phyloP scores from a whole-genome alignment of 257 asterid genomes.

The Solanum rostratum region DNA sequence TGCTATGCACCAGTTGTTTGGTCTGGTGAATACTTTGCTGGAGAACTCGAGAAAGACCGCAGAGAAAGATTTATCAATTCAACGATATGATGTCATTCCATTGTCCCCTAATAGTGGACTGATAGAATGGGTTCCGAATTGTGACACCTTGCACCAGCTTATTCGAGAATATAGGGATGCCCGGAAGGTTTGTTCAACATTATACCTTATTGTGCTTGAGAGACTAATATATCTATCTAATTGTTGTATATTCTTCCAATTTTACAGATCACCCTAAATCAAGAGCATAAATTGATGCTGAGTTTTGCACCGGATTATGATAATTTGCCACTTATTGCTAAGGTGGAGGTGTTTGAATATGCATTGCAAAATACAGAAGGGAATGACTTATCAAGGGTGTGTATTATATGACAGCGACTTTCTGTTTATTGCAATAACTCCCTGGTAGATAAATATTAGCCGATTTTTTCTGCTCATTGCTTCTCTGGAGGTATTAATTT shows the following conservation, averaged over 20 bases:
- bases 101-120: conserved; percentile 96
- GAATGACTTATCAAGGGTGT: conserved; percentile 87
- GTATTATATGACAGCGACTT: conserved; percentile 6
- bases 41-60: conserved; percentile 86
- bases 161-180: conserved; percentile 97
- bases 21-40: conserved; percentile 88
- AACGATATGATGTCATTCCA: conserved; percentile 92
- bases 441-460: neutral
- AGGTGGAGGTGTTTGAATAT: conserved; percentile 96
- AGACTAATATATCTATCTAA: conserved; percentile 9
- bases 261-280: conserved; percentile 79
- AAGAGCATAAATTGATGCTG: conserved; percentile 96
- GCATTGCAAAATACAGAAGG: conserved; percentile 95
- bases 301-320: conserved; percentile 96
- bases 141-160: conserved; percentile 93
- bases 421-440: neutral
- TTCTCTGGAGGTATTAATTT: conserved; percentile 8
- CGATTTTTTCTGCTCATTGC: neutral
- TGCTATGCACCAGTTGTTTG: conserved; percentile 58
- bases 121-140: conserved; percentile 97
- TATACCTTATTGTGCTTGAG: neutral
- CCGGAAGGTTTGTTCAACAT: conserved; percentile 50
- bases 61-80: conserved; percentile 90
- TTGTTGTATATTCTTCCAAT: conserved; percentile 4
- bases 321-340: conserved; percentile 85